Evolutionary conservation across 2,329 filamentous ascomycete genomes (phyloP), one percentile per base, ranked within the genome.

Genomic region (Myrmaecium sp.): DNA sequence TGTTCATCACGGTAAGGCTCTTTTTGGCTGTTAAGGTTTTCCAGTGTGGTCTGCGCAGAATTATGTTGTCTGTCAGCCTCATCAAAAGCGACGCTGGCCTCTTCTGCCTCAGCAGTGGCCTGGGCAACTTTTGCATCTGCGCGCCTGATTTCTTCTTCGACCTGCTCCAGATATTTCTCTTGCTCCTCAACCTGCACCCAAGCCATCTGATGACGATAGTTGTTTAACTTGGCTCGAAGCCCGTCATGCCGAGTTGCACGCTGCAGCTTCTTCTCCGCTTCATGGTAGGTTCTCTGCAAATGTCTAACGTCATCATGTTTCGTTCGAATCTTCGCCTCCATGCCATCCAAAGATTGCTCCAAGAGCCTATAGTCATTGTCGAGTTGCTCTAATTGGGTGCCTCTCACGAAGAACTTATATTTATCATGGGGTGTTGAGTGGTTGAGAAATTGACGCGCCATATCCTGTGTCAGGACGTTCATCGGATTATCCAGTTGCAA

Each of bases 401-500:
- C 89, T 40, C 84, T 82, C 33, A 93, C 68, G 45, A 98, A 98
- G 43, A 94, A 94, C 38, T 81, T 89, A 61, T 95, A 98, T 48
- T 98, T 98, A 33, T 86, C 74, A 3, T 68, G 58, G 0, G 83
- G 69, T 3, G 72, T 78, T 8, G 89, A 86, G 18, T 74, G 69
- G 43, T 86, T 92, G 22, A 98, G 64, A 41, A 98, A 98, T 31
- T 92, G 79, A 7, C 89, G 73, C 7, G 89, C 89, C 51, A 84
- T 83, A 46, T 98, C 89, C 50, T 98, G 89, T 1, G 84, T 93
- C 11, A 98, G 63, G 5, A 95, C 79, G 32, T 91, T 95, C 58
- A 98, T 74, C 1, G 89, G 89, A 40, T 98, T 98, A 45, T 95
- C 86, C 30, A 98, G 82, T 48, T 95, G 86, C 21, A 98, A 60